phyloP scores from a whole-genome alignment of 495 filamentous ascomycete species.

The Cairneyella variabilis region DNA sequence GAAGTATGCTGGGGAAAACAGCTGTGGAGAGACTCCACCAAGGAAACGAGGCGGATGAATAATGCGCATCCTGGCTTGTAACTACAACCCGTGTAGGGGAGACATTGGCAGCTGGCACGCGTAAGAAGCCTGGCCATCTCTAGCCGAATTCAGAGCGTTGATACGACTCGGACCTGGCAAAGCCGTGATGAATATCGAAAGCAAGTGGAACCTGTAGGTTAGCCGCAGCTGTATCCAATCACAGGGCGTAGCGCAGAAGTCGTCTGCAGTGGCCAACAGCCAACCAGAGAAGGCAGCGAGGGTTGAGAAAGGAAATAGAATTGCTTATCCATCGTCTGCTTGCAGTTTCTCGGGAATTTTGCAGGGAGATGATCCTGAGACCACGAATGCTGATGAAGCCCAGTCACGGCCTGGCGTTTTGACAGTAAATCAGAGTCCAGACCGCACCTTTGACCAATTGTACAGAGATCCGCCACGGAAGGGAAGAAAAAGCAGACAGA shows the following conservation, averaged over 20 bases:
- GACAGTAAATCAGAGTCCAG: neutral
- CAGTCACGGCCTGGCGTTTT: too few species aligned
- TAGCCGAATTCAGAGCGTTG: neutral
- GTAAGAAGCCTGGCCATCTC: neutral
- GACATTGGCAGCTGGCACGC: neutral
- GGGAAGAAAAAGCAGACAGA: too few species aligned
- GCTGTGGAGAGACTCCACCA: neutral
- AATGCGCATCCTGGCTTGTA: neutral
- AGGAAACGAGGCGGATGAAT: neutral
- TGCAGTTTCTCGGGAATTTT: neutral
- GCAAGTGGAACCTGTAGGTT: too few species aligned
- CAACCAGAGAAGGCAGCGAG: constrained; percentile 5
- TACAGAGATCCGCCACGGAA: neutral
- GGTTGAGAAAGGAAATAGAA: constrained; percentile 1
- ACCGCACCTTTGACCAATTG: neutral
- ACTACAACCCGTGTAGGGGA: neutral
- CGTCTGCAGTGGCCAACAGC: neutral
- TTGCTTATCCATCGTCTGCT: neutral
- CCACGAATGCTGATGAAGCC: too few species aligned
- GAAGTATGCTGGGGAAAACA: too few species aligned
- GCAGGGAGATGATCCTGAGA: neutral
- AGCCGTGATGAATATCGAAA: too few species aligned
- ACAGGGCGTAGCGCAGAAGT: constrained; percentile 6
- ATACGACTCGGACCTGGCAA: neutral
- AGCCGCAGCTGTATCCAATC: constrained; percentile 11